Evolutionary conservation across 1,139 yeast genomes (phyloP), one percentile per base, ranked within the genome.

Genomic region (Nakaseomyces sp.): DNA sequence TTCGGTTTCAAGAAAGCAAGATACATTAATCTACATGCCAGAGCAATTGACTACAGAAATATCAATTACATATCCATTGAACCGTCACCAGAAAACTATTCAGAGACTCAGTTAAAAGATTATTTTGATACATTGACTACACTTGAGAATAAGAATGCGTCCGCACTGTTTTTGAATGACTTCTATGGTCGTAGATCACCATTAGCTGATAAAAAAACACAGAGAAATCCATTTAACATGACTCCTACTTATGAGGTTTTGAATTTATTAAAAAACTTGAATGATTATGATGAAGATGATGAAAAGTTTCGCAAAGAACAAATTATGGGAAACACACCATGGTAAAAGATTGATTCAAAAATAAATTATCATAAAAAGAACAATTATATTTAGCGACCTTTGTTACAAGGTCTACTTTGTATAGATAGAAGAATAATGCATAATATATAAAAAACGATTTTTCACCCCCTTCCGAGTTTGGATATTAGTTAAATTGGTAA

Each of bases 1-100:
- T 83, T 83, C 58, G 87, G 77, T 42, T 86, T 86, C 63, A 86
- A 86, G 55, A 63, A 76, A 43, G 57, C 61, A 15, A 66, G 95
- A 43, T 85, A 84, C 55, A 45, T 73, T 10, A 56, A 72, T 0
- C 61, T 70, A 32, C 95, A 86, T 63, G 68, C 82, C 1, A 46
- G 43, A 16, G 62, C 62, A 2, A 51, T 60, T 20, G 64, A 42
- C 46, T 61, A 48, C 26, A 39, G 43, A 4, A 40, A 46, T 9
- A 50, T 60, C 13, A 40, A 64, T 3, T 85, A 81, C 56, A 59
- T 79, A 30, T 87, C 91, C 0, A 70, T 77, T 45, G 72, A 76
- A n/a, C 94, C 88, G 1, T 54, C 57, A 4, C 82, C 83, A 1
- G 44, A 50, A 16, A 55, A 59, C 38, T 50, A 50, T 8, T 47